Conservation (phyloP, 140 eudicot genomes). For the Senecio squalidus region DNA sequence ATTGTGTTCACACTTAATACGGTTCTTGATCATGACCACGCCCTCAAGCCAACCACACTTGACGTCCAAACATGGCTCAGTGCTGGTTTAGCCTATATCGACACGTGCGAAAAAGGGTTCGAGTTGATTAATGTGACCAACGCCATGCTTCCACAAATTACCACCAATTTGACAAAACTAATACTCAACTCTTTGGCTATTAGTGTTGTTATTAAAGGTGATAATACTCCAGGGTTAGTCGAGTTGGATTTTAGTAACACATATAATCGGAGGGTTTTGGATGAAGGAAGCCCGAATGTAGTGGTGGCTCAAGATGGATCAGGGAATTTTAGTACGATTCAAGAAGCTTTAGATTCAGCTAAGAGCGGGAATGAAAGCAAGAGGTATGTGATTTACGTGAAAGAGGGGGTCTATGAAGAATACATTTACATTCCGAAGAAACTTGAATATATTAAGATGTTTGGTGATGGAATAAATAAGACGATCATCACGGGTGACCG, state of each 20-base stretch:
- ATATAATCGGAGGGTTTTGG: not conserved
- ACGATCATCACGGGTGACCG: conserved; percentile 38
- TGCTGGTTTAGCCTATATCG: conserved; percentile 59
- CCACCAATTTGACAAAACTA: conserved; percentile 39
- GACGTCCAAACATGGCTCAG: conserved; percentile 79
- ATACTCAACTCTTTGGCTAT: conserved; percentile 65
- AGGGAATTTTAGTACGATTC: conserved; percentile 34
- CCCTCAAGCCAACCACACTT: conserved; percentile 27
- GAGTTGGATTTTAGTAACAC: conserved; percentile 24
- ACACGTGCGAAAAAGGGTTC: conserved; percentile 55
- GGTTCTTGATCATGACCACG: conserved; percentile 36
- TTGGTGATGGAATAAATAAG: conserved; percentile 43
- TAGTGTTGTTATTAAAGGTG: conserved; percentile 14
- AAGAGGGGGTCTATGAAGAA: conserved; percentile 46
- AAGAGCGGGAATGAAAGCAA: conserved; percentile 18
- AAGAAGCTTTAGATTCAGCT: conserved; percentile 48
- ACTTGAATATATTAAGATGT: conserved; percentile 20
- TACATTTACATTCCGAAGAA: conserved; percentile 22
- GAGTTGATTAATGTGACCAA: conserved; percentile 37
- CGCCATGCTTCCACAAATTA: conserved; percentile 2
- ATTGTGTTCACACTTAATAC: conserved; percentile 52
- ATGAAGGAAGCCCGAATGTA: conserved; percentile 31
- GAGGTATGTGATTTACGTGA: conserved; percentile 43
- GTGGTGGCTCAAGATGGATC: conserved; percentile 72
- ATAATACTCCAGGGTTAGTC: conserved; percentile 23